Evolutionary conservation across 345 rosid species (phyloP), one percentile per base, ranked within the genome.

Genomic region (Populus simonii): DNA sequence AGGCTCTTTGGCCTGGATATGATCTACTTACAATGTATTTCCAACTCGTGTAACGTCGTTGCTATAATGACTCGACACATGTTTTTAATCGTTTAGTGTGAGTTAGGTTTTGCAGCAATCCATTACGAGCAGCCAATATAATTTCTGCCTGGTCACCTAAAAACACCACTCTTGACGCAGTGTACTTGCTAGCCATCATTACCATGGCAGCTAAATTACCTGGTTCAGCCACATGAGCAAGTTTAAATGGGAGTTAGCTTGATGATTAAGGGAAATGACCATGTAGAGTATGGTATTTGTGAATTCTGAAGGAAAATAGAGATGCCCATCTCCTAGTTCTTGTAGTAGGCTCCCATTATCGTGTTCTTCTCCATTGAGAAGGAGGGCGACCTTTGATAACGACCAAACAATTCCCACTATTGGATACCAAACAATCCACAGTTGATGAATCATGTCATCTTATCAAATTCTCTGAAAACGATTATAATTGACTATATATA

Each of bases 351-450:
- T 43, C 5, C 36, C 36, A 27, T 11, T 38, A 51, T 62, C 17
- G 62, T 43, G 63, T 43, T 61, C 9, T 3, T 49, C n/a, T 16
- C 49, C 74, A 43, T 77, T 25, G 61, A 31, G 33, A 41, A 43
- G 18, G 36, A 35, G 38, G 49, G 68, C 27, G 74, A 29, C 68
- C 76, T 36, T 49, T 35, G 80, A 78, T 23, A 65, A 65, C 35
- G 80, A 78, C 76, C 41, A 35, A 49, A 78, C 76, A 65, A 27
- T 47, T 57, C 29, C 80, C 74, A 65, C 71, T 35, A 36, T 12
- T 23, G 63, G 62, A 47, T 63, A 47, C 80, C 80, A 47, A 77
- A 71, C 71, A 78, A 29, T 71, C 25, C 36, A 71, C 69, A 62
- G 63, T 15, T 71, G 75, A 70, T 45, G 71, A 63, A 63, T 63